Conservation (phyloP, 2,329 filamentous ascomycete genomes). For the Talaromyces islandicus region DNA sequence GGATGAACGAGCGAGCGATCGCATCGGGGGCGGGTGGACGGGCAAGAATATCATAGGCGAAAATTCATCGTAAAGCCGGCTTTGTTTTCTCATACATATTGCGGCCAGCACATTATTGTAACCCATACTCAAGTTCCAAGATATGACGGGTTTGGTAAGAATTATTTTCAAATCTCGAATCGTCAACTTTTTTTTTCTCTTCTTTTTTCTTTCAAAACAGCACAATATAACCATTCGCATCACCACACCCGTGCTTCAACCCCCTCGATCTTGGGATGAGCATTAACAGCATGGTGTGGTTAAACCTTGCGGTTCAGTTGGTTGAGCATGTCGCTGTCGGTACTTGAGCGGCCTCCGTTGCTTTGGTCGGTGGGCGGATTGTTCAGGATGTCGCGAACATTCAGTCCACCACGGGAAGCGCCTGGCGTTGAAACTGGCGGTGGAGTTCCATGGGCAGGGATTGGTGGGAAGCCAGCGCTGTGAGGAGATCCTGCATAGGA, state of each 20-base stretch:
- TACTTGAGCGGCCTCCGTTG: constrained; percentile 36
- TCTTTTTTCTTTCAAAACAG: background rate
- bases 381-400: constrained; percentile 44
- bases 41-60: background rate
- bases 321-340: constrained; percentile 47
- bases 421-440: constrained; percentile 33
- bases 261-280: background rate
- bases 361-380: constrained; percentile 26
- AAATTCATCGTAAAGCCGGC: constrained; percentile 4
- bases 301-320: constrained; percentile 38
- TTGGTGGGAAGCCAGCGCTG: constrained; percentile 32
- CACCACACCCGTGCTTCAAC: background rate
- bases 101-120: constrained; percentile 13
- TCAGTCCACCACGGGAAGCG: constrained; percentile 37
- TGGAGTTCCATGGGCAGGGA: constrained; percentile 32
- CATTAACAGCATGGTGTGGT: background rate
- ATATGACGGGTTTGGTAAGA: background rate
- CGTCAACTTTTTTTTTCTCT: background rate
- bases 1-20: background rate
- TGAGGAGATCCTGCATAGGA: constrained; percentile 41
- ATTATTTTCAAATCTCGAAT: background rate
- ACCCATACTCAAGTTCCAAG: constrained; percentile 1
- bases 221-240: background rate
- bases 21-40: background rate
- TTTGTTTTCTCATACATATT: background rate